Conservation (phyloP, 2,329 filamentous ascomycete genomes). For the Colletotrichum shisoi region DNA sequence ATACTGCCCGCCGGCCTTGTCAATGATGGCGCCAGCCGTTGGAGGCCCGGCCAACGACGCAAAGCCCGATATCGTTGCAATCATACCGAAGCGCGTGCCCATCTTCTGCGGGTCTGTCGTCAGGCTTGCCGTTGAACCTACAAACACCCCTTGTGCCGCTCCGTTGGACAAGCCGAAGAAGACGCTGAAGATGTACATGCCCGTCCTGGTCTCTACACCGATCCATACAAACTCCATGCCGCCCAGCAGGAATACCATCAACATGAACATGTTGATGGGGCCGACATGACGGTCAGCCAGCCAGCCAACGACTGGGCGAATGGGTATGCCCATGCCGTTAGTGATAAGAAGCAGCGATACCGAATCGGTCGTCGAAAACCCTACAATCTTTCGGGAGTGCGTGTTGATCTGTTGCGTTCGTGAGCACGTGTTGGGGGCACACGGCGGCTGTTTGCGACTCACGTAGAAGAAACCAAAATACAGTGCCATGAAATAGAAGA, state of each 20-base stretch:
- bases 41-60: slow-evolving; percentile 56
- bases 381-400: slow-evolving; percentile 54
- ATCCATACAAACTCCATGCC: slow-evolving; percentile 65
- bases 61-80: slow-evolving; percentile 53
- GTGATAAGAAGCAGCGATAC: slow-evolving; percentile 65
- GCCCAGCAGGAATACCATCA: slow-evolving; percentile 55
- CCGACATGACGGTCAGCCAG: slow-evolving; percentile 63
- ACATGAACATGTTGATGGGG: slow-evolving; percentile 63
- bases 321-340: slow-evolving; percentile 64
- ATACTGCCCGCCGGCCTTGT: slow-evolving; percentile 51
- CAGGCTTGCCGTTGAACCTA: slow-evolving; percentile 53
- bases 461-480: slow-evolving; percentile 63
- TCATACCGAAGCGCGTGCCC: slow-evolving; percentile 58
- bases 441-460: not conserved
- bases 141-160: slow-evolving; percentile 54
- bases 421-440: slow-evolving; percentile 46
- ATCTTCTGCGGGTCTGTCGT: slow-evolving; percentile 55
- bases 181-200: slow-evolving; percentile 56
- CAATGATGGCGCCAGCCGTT: slow-evolving; percentile 56
- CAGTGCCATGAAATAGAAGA: slow-evolving; percentile 58
- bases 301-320: slow-evolving; percentile 61
- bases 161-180: slow-evolving; percentile 57
- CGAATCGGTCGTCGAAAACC: slow-evolving; percentile 58
- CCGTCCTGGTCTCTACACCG: slow-evolving; percentile 52
- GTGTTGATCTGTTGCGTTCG: slow-evolving; percentile 57